Conservation (phyloP, 2,329 filamentous ascomycete genomes). For the Rhynchosporium secalis region DNA sequence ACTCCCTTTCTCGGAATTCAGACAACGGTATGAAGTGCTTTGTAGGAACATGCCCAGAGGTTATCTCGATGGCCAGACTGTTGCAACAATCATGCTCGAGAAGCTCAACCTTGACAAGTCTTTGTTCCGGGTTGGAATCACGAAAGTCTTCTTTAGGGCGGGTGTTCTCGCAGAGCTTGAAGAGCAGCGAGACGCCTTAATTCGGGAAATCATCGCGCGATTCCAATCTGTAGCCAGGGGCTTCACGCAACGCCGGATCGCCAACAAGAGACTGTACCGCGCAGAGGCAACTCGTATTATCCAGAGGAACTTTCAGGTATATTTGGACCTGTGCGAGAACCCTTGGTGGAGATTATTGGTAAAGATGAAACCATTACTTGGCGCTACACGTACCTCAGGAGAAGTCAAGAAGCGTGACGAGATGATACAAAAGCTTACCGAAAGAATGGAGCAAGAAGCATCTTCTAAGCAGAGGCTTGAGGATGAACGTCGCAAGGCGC, state of each 20-base stretch:
- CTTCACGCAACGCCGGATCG: slow-evolving; percentile 82
- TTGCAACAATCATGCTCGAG: slow-evolving; percentile 82
- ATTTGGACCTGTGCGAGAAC: slow-evolving; percentile 83
- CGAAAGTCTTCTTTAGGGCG: slow-evolving; percentile 97
- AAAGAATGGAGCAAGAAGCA: slow-evolving; percentile 76
- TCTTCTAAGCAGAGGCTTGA: slow-evolving; percentile 77
- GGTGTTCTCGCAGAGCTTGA: slow-evolving; percentile 95
- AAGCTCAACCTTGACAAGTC: slow-evolving; percentile 82
- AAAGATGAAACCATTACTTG: slow-evolving; percentile 91
- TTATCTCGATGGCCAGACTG: slow-evolving; percentile 86
- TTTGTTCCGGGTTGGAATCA: slow-evolving; percentile 89
- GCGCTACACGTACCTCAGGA: slow-evolving; percentile 84
- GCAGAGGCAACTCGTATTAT: slow-evolving; percentile 94
- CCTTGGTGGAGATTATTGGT: slow-evolving; percentile 98
- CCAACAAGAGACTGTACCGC: slow-evolving; percentile 90
- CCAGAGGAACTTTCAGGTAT: slow-evolving; percentile 89
- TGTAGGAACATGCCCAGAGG: slow-evolving; percentile 86
- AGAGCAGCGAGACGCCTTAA: slow-evolving; percentile 89
- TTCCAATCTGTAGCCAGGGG: slow-evolving; percentile 93
- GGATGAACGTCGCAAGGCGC: slow-evolving; percentile 84
- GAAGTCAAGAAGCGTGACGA: slow-evolving; percentile 96
- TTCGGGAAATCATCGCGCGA: slow-evolving; percentile 87
- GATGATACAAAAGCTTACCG: slow-evolving; percentile 83
- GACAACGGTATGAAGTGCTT: slow-evolving; percentile 92
- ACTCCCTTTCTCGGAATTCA: slow-evolving; percentile 88